Evolutionary conservation across 176 grass and related monocot genomes (phyloP).

Genomic region (Sorghum bicolor): Sorghum_bicolor_NCBIv3 NC_012870.2:4449501-4450000

Average conservation of each 20-base stretch:
- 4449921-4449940: neutral
- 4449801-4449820: neutral
- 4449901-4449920: neutral
- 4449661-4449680: neutral
- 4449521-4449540: conserved; percentile 61
- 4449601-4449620: conserved; percentile 88
- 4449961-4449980: neutral
- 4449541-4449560: conserved; percentile 78
- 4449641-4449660: conserved; percentile 52
- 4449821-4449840: conserved; percentile 14
- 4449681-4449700: neutral
- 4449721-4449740: neutral
- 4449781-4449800: neutral
- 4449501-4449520: conserved; percentile 82
- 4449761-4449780: conserved; percentile 4
- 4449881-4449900: conserved; percentile 11
- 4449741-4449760: neutral
- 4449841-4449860: neutral
- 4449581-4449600: conserved; percentile 94
- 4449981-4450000: neutral
- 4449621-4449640: conserved; percentile 87
- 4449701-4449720: neutral
- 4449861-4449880: neutral
- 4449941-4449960: neutral
- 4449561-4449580: conserved; percentile 91